A percentile compares a stretch with the other conserved stretches of the same genome.
phyloP scores from a whole-genome alignment of 305 asterid genomes.

The Solanum hybrid region DNA sequence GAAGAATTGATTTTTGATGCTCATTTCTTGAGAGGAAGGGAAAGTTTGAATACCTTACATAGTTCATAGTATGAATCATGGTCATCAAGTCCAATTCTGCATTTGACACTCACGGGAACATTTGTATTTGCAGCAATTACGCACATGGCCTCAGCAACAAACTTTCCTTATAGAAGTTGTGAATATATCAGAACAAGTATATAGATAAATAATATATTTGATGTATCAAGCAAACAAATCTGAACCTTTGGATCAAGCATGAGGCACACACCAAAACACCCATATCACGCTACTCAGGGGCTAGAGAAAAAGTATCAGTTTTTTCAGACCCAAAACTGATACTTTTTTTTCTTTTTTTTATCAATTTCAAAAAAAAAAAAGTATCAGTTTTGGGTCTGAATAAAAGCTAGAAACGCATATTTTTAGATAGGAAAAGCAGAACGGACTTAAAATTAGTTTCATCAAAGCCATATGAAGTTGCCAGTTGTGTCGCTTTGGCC shows the following conservation, averaged over 20 bases:
- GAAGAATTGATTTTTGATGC: neutral
- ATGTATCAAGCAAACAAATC: neutral
- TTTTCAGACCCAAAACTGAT: no score
- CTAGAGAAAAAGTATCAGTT: conserved; percentile 1
- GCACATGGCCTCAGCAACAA: conserved; percentile 94
- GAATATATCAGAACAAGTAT: conserved; percentile 29
- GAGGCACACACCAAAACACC: conserved; percentile 87
- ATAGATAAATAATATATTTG: neutral
- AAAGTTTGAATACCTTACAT: conserved; percentile 45
- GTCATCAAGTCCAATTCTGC: conserved; percentile 90
- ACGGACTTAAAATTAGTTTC: conserved; percentile 89
- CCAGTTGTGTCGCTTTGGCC: conserved; percentile 84
- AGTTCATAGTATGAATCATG: conserved; percentile 84
- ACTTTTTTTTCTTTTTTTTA: no score
- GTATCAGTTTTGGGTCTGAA: neutral
- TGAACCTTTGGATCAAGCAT: conserved; percentile 97
- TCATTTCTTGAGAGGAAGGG: neutral
- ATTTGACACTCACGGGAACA: conserved; percentile 92
- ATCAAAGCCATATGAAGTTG: conserved; percentile 79
- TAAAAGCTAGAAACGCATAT: conserved; percentile 1
- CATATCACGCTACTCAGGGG: conserved; percentile 91
- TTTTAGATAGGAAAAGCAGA: conserved; percentile 7
- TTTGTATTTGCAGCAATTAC: conserved; percentile 77
- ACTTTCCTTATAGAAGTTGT: conserved; percentile 65
- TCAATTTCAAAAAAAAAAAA: no score